Evolutionary conservation across 768 basidiomycete genomes (phyloP), one percentile per base, ranked within the genome.

Genomic region (Xerocomellus chrysenteron): DNA sequence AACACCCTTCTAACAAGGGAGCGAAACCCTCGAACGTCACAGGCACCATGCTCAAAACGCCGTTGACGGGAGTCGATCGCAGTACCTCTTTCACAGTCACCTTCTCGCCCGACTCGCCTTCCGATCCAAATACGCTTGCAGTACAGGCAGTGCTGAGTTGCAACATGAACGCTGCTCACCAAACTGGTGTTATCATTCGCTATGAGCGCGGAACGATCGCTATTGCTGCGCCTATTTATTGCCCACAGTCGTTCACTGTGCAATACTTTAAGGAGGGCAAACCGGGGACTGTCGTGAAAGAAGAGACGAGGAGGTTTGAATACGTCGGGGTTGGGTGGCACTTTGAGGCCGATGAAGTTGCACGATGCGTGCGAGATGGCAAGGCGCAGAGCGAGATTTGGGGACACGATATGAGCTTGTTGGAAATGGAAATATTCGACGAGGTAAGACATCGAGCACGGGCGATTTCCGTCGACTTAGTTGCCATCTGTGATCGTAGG

Each of bases 301-400:
- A 89, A 65, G 88, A 90, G 67, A 83, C 77, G 45, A 78, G 72
- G 55, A 69, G 64, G 28, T 83, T 87, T 58, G 76, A 82, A 41
- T 86, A 86, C 64, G 73, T 78, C 5, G 90, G 90, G 11, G 76
- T 75, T 35, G 93, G 92, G 9, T 90, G 83, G 87, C 83, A 91
- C 69, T 95, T 86, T 71, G 82, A 94, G 71, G 92, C 92, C 4
- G 93, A 95, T 64, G 92, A 94, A 57, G 91, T 92, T 12, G 92
- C 90, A 17, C 73, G 90, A 47, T 90, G 88, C 65, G 75, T 92
- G 21, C 73, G 84, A 39, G 86, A 87, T 50, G 87, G 87, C 3
- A 90, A 87, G 76, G 73, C 74, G 26, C 85, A 94, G 73, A 92
- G 90, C 64, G 76, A 76, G 5, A 63, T 84, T 33, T 93, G 92